phyloP scores from a whole-genome alignment of 352 stramenopile genomes.

The Aphanomyces cochlioides region DNA sequence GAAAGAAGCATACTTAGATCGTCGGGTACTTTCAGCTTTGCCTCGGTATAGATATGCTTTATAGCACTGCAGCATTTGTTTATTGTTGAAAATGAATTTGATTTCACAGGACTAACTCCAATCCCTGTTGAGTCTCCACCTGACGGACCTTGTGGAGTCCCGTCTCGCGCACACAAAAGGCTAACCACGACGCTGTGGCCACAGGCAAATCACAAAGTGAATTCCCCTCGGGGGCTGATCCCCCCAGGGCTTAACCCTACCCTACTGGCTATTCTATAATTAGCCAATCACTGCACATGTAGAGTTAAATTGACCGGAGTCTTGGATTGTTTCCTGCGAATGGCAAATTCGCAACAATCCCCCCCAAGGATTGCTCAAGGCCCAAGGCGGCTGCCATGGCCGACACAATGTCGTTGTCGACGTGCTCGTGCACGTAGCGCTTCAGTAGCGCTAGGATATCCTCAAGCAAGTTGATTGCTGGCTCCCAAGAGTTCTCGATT shows the following conservation, averaged over 20 bases:
- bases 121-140: conserved; percentile 5
- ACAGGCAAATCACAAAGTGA: conserved; percentile 9
- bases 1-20: too few species aligned
- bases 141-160: too few species aligned
- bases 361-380: neutral
- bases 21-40: too few species aligned
- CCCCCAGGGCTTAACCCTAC: neutral
- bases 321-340: neutral
- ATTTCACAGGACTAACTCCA: too few species aligned
- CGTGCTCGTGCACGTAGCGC: neutral
- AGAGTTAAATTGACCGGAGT: too few species aligned
- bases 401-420: neutral
- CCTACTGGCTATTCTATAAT: neutral
- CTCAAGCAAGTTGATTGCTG: conserved; percentile 24
- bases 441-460: conserved; percentile 20
- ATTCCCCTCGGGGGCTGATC: conserved; percentile 2
- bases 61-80: too few species aligned
- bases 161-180: conserved; percentile 1
- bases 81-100: too few species aligned
- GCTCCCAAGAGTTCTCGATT: conserved; percentile 30
- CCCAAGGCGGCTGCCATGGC: conserved; percentile 5
- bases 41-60: too few species aligned
- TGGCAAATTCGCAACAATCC: conserved; percentile 7
- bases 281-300: too few species aligned
- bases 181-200: conserved; percentile 1